A percentile compares a stretch with the other conserved stretches of the same genome.
Evolutionary conservation across 140 eudicot species (phyloP).

Genomic region (Flaveria floridana): DNA sequence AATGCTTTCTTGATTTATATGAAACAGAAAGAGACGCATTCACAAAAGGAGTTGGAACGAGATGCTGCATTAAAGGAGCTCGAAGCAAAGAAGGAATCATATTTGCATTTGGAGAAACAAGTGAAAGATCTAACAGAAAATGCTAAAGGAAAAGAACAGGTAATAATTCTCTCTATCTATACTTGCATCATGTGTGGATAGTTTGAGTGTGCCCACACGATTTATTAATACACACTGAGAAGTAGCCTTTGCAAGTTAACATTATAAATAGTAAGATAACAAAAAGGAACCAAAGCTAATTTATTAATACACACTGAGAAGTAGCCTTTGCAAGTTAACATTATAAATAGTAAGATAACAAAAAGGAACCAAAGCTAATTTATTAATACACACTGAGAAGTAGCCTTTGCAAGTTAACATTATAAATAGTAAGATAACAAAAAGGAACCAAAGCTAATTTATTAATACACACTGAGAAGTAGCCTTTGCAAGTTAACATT

Average conservation of each 20-base stretch:
- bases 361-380: too few species aligned
- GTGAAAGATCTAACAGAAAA: slow-evolving; percentile 63
- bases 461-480: neutral
- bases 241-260: neutral
- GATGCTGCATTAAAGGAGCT: slow-evolving; percentile 69
- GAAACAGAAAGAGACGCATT: slow-evolving; percentile 53
- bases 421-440: too few species aligned
- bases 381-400: too few species aligned
- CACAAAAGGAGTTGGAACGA: slow-evolving; percentile 53
- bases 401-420: too few species aligned
- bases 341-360: too few species aligned
- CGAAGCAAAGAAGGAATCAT: slow-evolving; percentile 57
- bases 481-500: neutral
- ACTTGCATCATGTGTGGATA: slow-evolving; percentile 19
- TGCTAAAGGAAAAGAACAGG: slow-evolving; percentile 63
- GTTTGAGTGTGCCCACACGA: neutral
- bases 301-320: too few species aligned
- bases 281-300: neutral
- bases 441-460: too few species aligned
- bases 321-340: too few species aligned
- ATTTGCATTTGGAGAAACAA: slow-evolving; percentile 49
- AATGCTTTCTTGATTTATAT: slow-evolving; percentile 3
- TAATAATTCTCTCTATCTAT: slow-evolving; percentile 30
- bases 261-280: neutral
- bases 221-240: neutral